phyloP scores from a whole-genome alignment of 1,139 yeast species.

The Geotrichum klebahnii region DNA sequence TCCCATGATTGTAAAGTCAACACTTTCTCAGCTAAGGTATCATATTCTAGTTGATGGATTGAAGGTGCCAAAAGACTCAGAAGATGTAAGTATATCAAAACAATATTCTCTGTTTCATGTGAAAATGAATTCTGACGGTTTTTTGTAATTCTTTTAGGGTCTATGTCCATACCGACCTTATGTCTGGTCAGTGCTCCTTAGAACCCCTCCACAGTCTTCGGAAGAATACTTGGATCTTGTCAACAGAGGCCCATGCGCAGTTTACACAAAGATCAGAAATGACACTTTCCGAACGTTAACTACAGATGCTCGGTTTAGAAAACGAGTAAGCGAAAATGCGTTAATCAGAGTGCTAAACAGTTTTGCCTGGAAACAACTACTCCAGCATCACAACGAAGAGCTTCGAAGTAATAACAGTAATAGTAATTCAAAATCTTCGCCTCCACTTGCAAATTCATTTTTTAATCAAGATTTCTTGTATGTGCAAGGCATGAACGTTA shows the following conservation, averaged over 20 bases:
- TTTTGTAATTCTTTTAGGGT: constrained; percentile 34
- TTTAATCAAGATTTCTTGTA: constrained; percentile 39
- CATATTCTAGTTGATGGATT: constrained; percentile 76
- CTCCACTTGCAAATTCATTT: neutral
- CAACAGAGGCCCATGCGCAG: constrained; percentile 52
- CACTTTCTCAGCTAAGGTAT: constrained; percentile 76
- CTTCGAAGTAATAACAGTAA: neutral
- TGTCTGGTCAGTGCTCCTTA: constrained; percentile 76
- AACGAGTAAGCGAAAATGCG: constrained; percentile 63
- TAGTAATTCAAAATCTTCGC: constrained; percentile 9
- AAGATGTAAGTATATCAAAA: constrained; percentile 21
- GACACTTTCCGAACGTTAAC: constrained; percentile 85
- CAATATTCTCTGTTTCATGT: neutral
- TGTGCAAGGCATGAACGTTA: constrained; percentile 88
- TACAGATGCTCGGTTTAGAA: constrained; percentile 64
- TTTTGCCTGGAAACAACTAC: constrained; percentile 52
- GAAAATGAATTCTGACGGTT: constrained; percentile 5
- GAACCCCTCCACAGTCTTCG: constrained; percentile 58
- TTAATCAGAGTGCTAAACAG: constrained; percentile 67
- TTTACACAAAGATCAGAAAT: constrained; percentile 69
- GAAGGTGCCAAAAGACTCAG: constrained; percentile 29
- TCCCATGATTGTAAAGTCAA: constrained; percentile 60
- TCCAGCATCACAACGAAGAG: constrained; percentile 16
- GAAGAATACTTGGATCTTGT: constrained; percentile 55
- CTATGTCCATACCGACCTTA: constrained; percentile 65